Conservation (phyloP, 495 filamentous ascomycete species). For the Annulohypoxylon bovei region DNA sequence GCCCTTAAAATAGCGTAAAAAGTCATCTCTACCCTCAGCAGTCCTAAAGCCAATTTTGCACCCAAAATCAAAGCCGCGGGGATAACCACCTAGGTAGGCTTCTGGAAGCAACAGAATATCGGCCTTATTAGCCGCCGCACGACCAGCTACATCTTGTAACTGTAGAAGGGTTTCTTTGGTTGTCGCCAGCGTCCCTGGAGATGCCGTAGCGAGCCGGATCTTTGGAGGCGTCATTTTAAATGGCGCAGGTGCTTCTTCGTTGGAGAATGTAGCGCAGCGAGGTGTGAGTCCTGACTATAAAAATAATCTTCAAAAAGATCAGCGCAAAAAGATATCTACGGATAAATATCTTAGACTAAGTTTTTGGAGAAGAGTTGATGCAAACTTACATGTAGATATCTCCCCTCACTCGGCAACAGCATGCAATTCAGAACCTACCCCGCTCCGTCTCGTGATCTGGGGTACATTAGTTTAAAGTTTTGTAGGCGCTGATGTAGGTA, state of each 20-base stretch:
- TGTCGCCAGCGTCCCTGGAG: constrained; percentile 75
- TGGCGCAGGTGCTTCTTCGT: not conserved
- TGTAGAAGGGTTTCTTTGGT: constrained; percentile 71
- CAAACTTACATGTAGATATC: not conserved
- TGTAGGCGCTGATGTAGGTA: not conserved
- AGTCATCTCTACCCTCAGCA: constrained; percentile 80
- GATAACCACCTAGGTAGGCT: constrained; percentile 93
- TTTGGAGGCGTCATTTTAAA: constrained; percentile 13
- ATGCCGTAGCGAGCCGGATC: constrained; percentile 80
- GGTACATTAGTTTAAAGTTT: constrained; percentile 14
- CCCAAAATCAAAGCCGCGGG: constrained; percentile 83
- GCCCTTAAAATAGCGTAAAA: constrained; percentile 77
- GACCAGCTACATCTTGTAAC: constrained; percentile 64
- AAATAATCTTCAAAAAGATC: not conserved
- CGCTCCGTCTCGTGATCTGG: constrained; percentile 36
- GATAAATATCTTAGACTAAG: not conserved
- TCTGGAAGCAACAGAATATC: constrained; percentile 91
- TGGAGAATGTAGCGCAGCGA: not conserved
- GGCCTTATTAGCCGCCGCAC: constrained; percentile 63
- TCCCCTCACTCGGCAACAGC: not conserved
- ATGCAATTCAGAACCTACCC: constrained; percentile 14
- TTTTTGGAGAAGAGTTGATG: not conserved
- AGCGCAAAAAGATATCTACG: not conserved
- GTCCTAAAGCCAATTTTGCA: constrained; percentile 74
- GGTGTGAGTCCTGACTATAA: not conserved